Evolutionary conservation across 139 green algal species (phyloP), one percentile per base, ranked within the genome.

Genomic region (Micromonas commoda): DNA sequence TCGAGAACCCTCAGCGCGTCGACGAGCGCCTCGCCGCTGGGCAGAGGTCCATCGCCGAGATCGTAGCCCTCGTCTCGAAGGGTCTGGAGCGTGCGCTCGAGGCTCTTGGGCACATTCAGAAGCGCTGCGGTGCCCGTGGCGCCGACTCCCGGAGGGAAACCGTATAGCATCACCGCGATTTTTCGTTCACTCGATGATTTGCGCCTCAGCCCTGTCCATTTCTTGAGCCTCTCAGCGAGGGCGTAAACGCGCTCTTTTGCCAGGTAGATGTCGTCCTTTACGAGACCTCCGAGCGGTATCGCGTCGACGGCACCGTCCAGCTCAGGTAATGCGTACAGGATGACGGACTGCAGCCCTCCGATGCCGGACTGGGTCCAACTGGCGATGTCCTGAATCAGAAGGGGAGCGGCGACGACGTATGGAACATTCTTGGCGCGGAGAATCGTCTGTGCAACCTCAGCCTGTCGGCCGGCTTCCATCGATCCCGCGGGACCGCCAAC

Each of bases 301-400:
- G 93, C 91, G 84, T 99, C 94, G 60, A 98, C 94, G 24, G 95
- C 92, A 4, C 94, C 94, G 76, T 98, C 94, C 57, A 98, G 90
- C 88, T 99, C 94, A 0, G 95, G 95, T 60, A 99, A 83, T 0
- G 90, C 90, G 86, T 99, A 99, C 31, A 97, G 84, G 63, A 99
- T 92, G 32, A 97, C 92, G 21, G 82, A 92, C 86, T 98, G 93
- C 38, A 97, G 87, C n/a, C 93, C 93, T 37, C 85, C 77, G 73
- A 74, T 53, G 65, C 82, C 86, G 23, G 76, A 35, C 2, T 84
- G 80, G 66, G 83, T 83, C 93, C 92, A 97, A 75, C 80, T 89
- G 35, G 83, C 80, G 66, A 97, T 91, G 84, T 96, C 91, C 85
- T 97, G 94, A 53, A 98, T 96, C 1, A 98, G 88, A 64, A 98